Evolutionary conservation across 2,329 filamentous ascomycete species (phyloP).

Genomic region (Tolypocladium cylindrosporum): DNA sequence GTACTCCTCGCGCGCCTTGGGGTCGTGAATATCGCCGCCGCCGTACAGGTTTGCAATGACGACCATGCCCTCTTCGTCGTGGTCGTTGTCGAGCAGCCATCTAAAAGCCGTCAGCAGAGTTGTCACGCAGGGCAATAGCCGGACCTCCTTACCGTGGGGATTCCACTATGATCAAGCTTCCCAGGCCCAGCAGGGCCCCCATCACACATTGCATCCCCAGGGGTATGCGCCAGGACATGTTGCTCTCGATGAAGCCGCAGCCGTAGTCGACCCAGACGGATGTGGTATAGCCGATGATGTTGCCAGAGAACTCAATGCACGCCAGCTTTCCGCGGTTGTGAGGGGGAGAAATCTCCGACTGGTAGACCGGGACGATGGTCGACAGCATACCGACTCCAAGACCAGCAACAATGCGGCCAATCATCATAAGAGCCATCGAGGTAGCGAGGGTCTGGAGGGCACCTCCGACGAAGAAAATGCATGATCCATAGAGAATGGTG

Average conservation of each 20-base stretch:
- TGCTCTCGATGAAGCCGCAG: constrained; percentile 76
- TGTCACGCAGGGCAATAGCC: neutral
- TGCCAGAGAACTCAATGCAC: constrained; percentile 96
- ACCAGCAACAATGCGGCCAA: constrained; percentile 75
- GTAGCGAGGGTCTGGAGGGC: constrained; percentile 73
- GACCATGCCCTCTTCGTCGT: constrained; percentile 96
- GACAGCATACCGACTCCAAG: constrained; percentile 81
- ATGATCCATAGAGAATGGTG: constrained; percentile 88
- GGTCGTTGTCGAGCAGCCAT: constrained; percentile 95
- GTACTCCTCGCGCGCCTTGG: constrained; percentile 89
- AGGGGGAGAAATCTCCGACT: constrained; percentile 90
- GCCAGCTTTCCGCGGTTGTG: constrained; percentile 93
- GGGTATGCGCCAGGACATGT: constrained; percentile 86
- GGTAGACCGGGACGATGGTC: constrained; percentile 87
- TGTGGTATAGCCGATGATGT: constrained; percentile 89
- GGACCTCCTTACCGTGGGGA: constrained; percentile 63
- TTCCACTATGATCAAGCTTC: constrained; percentile 89
- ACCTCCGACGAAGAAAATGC: constrained; percentile 78
- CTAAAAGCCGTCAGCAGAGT: constrained; percentile 34
- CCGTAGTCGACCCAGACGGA: constrained; percentile 99
- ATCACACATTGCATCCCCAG: constrained; percentile 90
- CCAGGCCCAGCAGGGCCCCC: constrained; percentile 74
- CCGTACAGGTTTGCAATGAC: constrained; percentile 98
- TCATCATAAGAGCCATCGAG: constrained; percentile 82
- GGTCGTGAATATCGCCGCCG: constrained; percentile 86